Conservation (phyloP, 495 filamentous ascomycete genomes). For the Aspergillus taichungensis region DNA sequence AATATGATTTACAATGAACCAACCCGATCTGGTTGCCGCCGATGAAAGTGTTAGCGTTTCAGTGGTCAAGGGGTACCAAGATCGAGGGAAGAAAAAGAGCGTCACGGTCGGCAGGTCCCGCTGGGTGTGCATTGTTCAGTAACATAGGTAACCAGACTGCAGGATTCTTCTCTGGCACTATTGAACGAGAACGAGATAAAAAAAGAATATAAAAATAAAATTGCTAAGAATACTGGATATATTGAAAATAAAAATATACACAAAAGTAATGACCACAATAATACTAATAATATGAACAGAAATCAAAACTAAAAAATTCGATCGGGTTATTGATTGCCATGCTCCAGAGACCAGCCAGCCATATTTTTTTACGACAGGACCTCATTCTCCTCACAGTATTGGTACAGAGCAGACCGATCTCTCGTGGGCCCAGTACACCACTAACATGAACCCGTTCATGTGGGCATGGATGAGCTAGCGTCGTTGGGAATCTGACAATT, state of each 20-base stretch:
- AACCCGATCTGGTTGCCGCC: slow-evolving; percentile 4
- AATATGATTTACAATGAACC: background rate
- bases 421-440: slow-evolving; percentile 14
- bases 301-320: background rate
- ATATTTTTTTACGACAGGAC: background rate
- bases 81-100: slow-evolving; percentile 5
- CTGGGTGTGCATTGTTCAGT: slow-evolving; percentile 6
- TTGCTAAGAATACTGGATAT: background rate
- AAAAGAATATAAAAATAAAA: slow-evolving; percentile 1
- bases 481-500: slow-evolving; percentile 11
- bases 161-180: background rate
- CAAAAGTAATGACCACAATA: too few relatives aligned
- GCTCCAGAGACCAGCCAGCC: slow-evolving; percentile 7
- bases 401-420: slow-evolving; percentile 1
- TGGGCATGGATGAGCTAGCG: slow-evolving; percentile 9
- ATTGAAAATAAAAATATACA: slow-evolving; percentile 3
- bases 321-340: too few relatives aligned
- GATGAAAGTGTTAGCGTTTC: slow-evolving; percentile 5
- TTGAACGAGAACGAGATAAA: slow-evolving; percentile 16
- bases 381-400: too few relatives aligned
- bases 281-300: slow-evolving; percentile 4
- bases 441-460: slow-evolving; percentile 10
- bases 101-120: slow-evolving; percentile 7
- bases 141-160: background rate
- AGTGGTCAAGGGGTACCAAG: slow-evolving; percentile 1